Evolutionary conservation across 257 asterid genomes (phyloP), one percentile per base, ranked within the genome.

Genomic region (Nicotiana knightiana): DNA sequence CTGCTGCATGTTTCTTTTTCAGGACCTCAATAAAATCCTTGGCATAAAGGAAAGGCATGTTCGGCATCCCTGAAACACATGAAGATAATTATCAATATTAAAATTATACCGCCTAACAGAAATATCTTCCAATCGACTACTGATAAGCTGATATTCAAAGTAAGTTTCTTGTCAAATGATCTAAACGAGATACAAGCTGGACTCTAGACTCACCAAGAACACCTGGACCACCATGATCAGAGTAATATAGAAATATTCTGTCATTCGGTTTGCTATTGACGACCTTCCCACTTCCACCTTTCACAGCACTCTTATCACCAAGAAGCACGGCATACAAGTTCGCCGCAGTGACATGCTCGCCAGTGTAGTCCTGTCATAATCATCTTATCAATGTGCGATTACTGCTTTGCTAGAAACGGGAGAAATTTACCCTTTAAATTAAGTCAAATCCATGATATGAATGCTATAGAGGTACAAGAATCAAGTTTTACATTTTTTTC

Each of bases 181-280:
- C 8, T 65, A 30, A 65, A 65, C 7, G 16, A 57, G 51, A 35
- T 28, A 53, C 58, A 10, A 76, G 16, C 35, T 43, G 43, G 68
- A 24, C 7, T 81, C 9, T 67, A 5, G 7, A 84, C 93, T 82
- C 85, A 95, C 99, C 98, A 3, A 96, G 97, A 3, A 94, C 96
- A 75, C 99, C 99, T 1, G 98, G 93, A 35, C 97, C 99, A 26
- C 99, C 99, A 70, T 96, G 99, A 82, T 96, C 99, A 1, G 97
- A 84, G 79, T 96, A 96, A 85, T 93, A 96, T 7, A 96, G 37
- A 57, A 96, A 96, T 81, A 96, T 91, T 82, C 97, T 86, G 85
- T 96, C 98, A 46, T 90, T 84, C 1, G 92, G 89, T n/a, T 84
- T 88, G 81, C 97, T 96, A 9, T 91, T 67, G 3, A 96, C 87